Conservation (phyloP, 495 filamentous ascomycete genomes). For the Podospora sp. region DNA sequence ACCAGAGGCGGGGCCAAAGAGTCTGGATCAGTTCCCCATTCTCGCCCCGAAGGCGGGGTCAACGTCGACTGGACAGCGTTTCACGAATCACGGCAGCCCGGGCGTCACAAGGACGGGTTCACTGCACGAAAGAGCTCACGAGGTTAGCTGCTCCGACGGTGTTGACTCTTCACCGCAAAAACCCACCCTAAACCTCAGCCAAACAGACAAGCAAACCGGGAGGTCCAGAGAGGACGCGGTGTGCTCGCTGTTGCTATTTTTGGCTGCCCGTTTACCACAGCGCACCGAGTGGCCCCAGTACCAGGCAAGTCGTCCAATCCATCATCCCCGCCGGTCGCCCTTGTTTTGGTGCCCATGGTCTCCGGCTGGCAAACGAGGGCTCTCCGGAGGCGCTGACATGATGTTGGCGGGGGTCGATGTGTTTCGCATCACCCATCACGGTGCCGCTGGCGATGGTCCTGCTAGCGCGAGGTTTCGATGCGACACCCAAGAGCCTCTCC, state of each 20-base stretch:
- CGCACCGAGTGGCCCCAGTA: neutral
- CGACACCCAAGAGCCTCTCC: conserved; percentile 16
- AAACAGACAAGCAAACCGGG: neutral
- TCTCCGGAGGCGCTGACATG: neutral
- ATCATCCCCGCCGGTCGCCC: neutral
- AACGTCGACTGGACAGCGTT: neutral
- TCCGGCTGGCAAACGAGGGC: conserved; percentile 6
- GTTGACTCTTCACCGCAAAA: conserved; percentile 11
- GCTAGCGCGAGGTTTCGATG: conserved; percentile 1
- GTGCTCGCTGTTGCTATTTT: conserved; percentile 6
- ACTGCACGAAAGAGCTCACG: conserved; percentile 8
- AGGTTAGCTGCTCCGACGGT: conserved; percentile 9
- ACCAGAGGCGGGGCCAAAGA: neutral
- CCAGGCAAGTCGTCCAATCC: neutral
- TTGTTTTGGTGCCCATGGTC: conserved; percentile 2
- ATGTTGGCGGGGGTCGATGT: neutral
- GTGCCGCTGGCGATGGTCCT: neutral
- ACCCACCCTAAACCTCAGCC: neutral
- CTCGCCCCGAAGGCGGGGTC: conserved; percentile 13
- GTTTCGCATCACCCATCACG: conserved; percentile 18
- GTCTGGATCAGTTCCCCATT: neutral
- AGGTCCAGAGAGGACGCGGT: neutral
- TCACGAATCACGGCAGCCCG: conserved; percentile 18
- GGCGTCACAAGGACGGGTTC: conserved; percentile 10
- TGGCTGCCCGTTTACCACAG: neutral